Conservation (phyloP, 306 rosid species). For the Dalbergia oliveri region DNA sequence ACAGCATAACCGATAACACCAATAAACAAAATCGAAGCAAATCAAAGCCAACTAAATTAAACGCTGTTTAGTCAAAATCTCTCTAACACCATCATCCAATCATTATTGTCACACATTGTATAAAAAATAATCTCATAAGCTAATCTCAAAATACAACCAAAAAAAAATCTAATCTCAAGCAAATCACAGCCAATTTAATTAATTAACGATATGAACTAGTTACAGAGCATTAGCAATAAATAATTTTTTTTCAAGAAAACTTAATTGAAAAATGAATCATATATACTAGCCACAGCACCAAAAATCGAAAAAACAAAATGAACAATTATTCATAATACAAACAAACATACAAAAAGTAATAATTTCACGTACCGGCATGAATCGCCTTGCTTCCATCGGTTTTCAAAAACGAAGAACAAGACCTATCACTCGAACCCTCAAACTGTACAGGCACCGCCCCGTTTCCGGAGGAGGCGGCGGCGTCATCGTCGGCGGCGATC, state of each 20-base stretch:
- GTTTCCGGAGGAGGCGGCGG: slow-evolving; percentile 50
- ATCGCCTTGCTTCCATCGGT: slow-evolving; percentile 80
- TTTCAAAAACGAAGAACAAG: slow-evolving; percentile 74
- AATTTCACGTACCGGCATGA: slow-evolving; percentile 80
- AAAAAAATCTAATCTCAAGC: background rate
- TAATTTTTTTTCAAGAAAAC: background rate
- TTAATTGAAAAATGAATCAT: background rate
- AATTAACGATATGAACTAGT: background rate
- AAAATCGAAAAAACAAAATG: background rate
- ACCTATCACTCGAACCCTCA: slow-evolving; percentile 39
- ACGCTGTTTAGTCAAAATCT: background rate
- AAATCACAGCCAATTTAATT: background rate
- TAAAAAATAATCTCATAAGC: background rate
- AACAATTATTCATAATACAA: background rate
- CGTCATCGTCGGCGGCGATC: slow-evolving; percentile 55
- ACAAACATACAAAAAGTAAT: too few relatives aligned
- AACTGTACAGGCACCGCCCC: slow-evolving; percentile 63
- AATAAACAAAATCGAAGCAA: slow-evolving; percentile 9
- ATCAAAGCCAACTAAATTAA: background rate
- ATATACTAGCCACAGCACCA: background rate
- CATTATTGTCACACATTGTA: too few relatives aligned
- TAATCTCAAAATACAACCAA: background rate
- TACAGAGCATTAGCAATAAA: background rate
- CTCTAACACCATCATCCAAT: too few relatives aligned
- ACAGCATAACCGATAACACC: slow-evolving; percentile 5